These are phyloP conservation scores for Backusella australiensis DNA, from an alignment of 192 early-diverging fungal species.

Conservation along the genomic window DNA sequence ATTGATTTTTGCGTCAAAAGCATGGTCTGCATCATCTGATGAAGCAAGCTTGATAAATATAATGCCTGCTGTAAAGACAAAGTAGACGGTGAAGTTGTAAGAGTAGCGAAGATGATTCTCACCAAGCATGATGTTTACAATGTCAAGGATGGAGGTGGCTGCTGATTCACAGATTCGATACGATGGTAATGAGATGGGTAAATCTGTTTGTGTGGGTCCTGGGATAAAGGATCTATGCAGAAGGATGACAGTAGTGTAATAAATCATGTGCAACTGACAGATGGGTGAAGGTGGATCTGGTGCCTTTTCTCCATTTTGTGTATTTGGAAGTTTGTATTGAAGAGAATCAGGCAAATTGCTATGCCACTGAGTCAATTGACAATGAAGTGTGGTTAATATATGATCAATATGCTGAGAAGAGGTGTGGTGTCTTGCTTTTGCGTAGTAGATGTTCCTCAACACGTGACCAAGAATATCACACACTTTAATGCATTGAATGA, in stretches of 20 bases:
- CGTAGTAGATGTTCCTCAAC: constrained; percentile 49
- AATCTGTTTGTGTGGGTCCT: constrained; percentile 23
- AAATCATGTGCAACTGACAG: constrained; percentile 45
- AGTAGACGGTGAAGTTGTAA: constrained; percentile 28
- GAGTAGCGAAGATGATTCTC: constrained; percentile 20
- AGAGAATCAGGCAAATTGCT: constrained; percentile 38
- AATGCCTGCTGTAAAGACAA: constrained; percentile 33
- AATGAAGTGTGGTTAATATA: constrained; percentile 28
- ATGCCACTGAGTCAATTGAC: constrained; percentile 39
- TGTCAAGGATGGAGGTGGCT: constrained; percentile 27
- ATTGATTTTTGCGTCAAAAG: constrained; percentile 33
- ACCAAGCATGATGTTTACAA: constrained; percentile 29
- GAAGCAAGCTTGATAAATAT: constrained; percentile 37
- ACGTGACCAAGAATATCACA: constrained; percentile 52
- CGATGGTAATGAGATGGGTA: constrained; percentile 27
- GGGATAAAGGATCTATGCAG: constrained; percentile 56
- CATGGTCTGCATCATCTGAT: constrained; percentile 5
- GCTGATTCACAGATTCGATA: constrained; percentile 28
- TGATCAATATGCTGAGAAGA: constrained; percentile 25
- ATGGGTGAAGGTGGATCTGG: constrained; percentile 24
- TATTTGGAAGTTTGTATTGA: constrained; percentile 43
- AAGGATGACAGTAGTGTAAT: constrained; percentile 50
- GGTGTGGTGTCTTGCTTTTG: constrained; percentile 31
- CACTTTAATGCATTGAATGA: constrained; percentile 45
- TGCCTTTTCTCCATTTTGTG: constrained; percentile 17